phyloP scores from a whole-genome alignment of 805 yeast species.

The Candida rishiriensis region DNA sequence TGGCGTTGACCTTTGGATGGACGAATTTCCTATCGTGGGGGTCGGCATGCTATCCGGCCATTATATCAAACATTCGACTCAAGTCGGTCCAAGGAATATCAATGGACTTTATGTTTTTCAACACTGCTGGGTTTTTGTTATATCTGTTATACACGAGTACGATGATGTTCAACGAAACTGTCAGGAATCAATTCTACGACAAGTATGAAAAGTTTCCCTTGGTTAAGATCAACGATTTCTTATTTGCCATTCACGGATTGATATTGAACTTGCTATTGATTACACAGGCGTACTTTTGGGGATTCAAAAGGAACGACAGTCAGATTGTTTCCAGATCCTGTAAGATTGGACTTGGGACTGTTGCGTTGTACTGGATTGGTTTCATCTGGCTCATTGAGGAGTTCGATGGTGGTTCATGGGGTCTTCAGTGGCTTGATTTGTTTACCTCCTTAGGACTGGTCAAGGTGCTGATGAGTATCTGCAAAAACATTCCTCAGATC shows the following conservation, averaged over 20 bases:
- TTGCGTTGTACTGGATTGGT: constrained; percentile 9
- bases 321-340: constrained; percentile 23
- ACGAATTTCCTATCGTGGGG: constrained; percentile 29
- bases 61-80: constrained; percentile 27
- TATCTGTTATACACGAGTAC: constrained; percentile 27
- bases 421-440: constrained; percentile 29
- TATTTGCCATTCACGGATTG: constrained; percentile 29
- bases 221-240: constrained; percentile 28
- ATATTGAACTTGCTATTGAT: constrained; percentile 23
- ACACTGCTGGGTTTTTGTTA: constrained; percentile 29
- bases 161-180: constrained; percentile 17
- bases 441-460: constrained; percentile 30
- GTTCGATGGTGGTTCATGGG: constrained; percentile 12
- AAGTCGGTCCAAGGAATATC: constrained; percentile 33
- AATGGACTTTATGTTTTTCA: constrained; percentile 32
- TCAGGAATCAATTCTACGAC: constrained; percentile 27
- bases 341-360: constrained; percentile 15
- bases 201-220: constrained; percentile 26
- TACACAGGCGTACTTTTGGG: constrained; percentile 32
- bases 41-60: constrained; percentile 29
- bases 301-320: constrained; percentile 30
- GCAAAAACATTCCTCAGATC: constrained; percentile 33
- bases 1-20: constrained; percentile 28
- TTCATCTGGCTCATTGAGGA: constrained; percentile 14
- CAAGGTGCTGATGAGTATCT: constrained; percentile 30